Percentiles rank a stretch among this genome's conserved stretches.
Evolutionary conservation across 2,329 filamentous ascomycete genomes (phyloP).

Genomic region (Stagonosporopsis vannaccii): DNA sequence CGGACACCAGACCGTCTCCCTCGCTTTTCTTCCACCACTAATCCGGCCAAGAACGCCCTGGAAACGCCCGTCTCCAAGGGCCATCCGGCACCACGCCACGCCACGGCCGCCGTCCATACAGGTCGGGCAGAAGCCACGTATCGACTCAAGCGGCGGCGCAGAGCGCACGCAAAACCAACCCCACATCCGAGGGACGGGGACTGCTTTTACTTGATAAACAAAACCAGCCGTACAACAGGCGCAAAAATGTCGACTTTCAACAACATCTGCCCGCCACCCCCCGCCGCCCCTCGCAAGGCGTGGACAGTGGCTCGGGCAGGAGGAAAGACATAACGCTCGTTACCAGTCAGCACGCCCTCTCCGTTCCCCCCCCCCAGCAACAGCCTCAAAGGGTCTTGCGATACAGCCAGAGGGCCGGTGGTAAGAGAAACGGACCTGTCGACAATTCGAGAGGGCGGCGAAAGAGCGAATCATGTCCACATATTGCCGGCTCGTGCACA

Average conservation of each 20-base stretch:
- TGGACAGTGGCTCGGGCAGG: constrained; percentile 23
- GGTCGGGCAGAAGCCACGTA: constrained; percentile 44
- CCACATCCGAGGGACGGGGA: constrained; percentile 51
- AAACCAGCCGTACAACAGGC: constrained; percentile 42
- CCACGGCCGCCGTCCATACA: constrained; percentile 22
- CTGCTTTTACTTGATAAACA: constrained; percentile 34
- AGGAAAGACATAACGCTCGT: constrained; percentile 52
- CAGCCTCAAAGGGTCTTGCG: constrained; percentile 48
- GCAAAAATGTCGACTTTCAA: constrained; percentile 49
- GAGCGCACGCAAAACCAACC: constrained; percentile 48
- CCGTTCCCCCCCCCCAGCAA: constrained; percentile 40
- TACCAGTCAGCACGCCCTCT: constrained; percentile 50
- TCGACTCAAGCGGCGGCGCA: constrained; percentile 44
- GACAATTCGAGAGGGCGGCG: constrained; percentile 32
- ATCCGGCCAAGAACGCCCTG: constrained; percentile 7
- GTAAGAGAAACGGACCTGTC: constrained; percentile 32
- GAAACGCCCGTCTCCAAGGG: constrained; percentile 18
- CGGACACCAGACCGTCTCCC: constrained; percentile 27
- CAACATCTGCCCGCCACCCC: constrained; percentile 22
- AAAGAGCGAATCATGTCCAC: constrained; percentile 55
- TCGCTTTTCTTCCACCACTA: constrained; percentile 24
- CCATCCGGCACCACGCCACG: constrained; percentile 22
- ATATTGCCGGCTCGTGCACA: constrained; percentile 51
- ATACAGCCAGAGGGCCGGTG: constrained; percentile 45
- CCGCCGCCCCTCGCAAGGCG: constrained; percentile 13